Conservation (phyloP, 495 filamentous ascomycete species). For the Tuber brumale region DNA sequence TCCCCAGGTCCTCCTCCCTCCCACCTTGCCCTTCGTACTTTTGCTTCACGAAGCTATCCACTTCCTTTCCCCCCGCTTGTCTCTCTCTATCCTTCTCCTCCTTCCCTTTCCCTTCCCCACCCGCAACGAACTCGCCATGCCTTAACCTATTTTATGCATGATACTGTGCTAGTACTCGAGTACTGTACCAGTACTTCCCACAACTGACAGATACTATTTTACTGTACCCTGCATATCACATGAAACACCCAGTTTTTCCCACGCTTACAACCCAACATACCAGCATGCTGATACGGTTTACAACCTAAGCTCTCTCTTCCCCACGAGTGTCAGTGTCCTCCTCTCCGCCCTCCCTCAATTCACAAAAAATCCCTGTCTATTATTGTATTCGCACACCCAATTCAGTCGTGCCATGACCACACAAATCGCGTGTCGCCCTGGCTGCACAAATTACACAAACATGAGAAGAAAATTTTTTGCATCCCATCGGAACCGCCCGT, state of each 20-base stretch:
- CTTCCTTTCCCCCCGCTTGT: background rate
- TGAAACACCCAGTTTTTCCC: background rate
- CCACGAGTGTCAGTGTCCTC: background rate
- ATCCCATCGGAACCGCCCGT: background rate
- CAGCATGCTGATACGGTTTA: background rate
- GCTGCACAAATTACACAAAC: background rate
- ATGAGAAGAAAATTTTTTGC: background rate
- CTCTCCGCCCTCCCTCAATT: background rate
- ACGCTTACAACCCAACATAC: background rate
- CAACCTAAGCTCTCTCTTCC: background rate
- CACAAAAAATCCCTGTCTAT: background rate
- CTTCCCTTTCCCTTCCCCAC: background rate
- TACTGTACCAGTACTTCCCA: too few species aligned
- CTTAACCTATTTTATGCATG: background rate
- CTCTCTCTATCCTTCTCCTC: background rate
- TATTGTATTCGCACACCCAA: background rate
- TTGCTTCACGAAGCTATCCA: background rate
- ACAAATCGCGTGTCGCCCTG: background rate
- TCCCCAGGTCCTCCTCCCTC: background rate
- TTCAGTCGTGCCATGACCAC: background rate
- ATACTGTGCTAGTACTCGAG: too few species aligned
- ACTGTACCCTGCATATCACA: background rate
- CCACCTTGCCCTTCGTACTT: background rate
- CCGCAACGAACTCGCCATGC: background rate
- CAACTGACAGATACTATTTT: background rate